Percentiles rank a stretch among this genome's conserved stretches.
Evolutionary conservation across 306 rosid genomes (phyloP).

Genomic region (Pueraria montana): DNA sequence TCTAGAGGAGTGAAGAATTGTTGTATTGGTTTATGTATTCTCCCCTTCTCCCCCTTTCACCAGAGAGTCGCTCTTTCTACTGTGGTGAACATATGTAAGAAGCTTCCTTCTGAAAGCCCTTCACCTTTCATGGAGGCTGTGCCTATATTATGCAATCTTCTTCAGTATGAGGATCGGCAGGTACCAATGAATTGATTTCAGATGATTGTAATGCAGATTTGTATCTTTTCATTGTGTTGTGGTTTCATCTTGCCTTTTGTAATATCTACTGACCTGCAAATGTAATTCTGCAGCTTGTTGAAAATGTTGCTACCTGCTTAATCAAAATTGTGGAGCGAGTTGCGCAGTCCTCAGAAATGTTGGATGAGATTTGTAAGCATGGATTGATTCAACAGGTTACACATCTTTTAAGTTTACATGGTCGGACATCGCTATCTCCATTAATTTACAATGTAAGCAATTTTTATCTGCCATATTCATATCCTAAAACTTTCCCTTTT

Average conservation of each 20-base stretch:
- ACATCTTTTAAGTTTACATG: constrained; percentile 73
- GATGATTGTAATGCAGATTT: constrained; percentile 7
- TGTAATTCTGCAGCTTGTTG: constrained; percentile 80
- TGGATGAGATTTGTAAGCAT: constrained; percentile 89
- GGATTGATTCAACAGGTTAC: constrained; percentile 81
- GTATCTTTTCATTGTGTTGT: neutral
- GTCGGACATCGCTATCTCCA: constrained; percentile 69
- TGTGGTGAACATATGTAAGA: constrained; percentile 93
- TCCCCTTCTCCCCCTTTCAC: constrained; percentile 1
- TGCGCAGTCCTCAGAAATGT: constrained; percentile 71
- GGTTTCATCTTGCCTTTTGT: constrained; percentile 27
- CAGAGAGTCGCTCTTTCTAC: constrained; percentile 97
- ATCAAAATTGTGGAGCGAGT: constrained; percentile 81
- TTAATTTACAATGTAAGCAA: constrained; percentile 74
- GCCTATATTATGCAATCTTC: constrained; percentile 95
- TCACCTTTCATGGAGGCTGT: constrained; percentile 92
- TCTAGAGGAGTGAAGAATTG: constrained; percentile 25
- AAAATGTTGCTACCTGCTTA: constrained; percentile 85
- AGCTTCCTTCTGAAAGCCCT: constrained; percentile 88
- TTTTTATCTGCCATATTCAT: constrained; percentile 8
- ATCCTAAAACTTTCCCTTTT: constrained; percentile 30
- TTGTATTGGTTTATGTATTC: constrained; percentile 27
- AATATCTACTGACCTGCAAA: constrained; percentile 38
- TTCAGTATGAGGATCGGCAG: constrained; percentile 92
- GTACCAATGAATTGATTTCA: constrained; percentile 53